phyloP scores from a whole-genome alignment of 2,329 filamentous ascomycete genomes.

The Botryosphaeria dothidea region DNA sequence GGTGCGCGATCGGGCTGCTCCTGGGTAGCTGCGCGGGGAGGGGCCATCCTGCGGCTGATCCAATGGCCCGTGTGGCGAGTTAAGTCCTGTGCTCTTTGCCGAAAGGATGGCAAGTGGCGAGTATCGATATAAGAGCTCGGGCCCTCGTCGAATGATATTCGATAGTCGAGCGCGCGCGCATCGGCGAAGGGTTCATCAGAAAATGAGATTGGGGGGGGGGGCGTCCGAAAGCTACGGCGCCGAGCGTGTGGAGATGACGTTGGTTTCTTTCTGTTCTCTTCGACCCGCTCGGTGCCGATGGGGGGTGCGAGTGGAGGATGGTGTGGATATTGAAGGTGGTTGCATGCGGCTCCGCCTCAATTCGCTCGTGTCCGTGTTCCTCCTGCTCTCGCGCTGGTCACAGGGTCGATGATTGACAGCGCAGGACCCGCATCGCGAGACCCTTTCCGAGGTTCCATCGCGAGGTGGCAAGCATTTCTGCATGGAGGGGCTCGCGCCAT shows the following conservation, averaged over 20 bases:
- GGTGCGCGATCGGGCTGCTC: neutral
- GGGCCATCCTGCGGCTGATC: neutral
- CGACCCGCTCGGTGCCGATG: neutral
- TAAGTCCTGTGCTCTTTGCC: neutral
- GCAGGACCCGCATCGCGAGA: neutral
- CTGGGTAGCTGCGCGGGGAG: neutral
- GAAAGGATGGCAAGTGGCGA: neutral
- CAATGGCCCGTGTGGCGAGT: neutral
- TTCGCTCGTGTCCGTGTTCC: neutral
- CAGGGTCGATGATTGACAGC: neutral
- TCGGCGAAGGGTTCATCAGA: neutral
- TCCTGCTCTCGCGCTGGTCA: neutral
- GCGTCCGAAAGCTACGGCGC: neutral
- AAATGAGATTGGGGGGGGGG: neutral
- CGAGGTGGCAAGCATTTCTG: neutral
- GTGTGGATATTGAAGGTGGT: too few relatives aligned
- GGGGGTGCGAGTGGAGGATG: neutral
- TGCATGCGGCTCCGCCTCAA: neutral
- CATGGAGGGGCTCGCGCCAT: neutral
- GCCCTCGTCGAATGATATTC: conserved; percentile 2
- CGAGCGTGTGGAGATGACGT: neutral
- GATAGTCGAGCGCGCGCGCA: neutral
- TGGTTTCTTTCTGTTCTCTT: neutral
- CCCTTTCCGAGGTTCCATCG: neutral
- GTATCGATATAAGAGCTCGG: neutral